Percentiles rank a stretch among this genome's conserved stretches.
These are phyloP conservation scores for Pseudozyma sp. DNA, from an alignment of 1,284 basidiomycete genomes.

Conservation along the genomic window DNA sequence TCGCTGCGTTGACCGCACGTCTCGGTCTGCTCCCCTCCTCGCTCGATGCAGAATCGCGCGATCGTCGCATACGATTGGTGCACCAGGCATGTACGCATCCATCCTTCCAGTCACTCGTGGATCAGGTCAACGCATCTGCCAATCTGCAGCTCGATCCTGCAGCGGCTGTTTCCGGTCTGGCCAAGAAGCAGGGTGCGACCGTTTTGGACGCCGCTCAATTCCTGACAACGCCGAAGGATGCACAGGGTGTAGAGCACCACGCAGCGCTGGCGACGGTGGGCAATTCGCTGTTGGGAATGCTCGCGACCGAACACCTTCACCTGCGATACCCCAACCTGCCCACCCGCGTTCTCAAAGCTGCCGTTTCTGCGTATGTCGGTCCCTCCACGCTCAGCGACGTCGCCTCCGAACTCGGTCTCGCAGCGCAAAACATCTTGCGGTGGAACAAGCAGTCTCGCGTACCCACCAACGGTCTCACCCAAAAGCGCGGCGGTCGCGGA, in stretches of 20 bases:
- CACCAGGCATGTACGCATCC: slow-evolving; percentile 64
- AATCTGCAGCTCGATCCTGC: slow-evolving; percentile 34
- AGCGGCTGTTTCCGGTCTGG: slow-evolving; percentile 19
- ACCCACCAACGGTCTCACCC: slow-evolving; percentile 12
- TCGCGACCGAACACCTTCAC: slow-evolving; percentile 86
- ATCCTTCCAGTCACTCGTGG: slow-evolving; percentile 45
- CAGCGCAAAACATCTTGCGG: slow-evolving; percentile 64
- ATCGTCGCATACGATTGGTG: slow-evolving; percentile 51
- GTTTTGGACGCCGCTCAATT: slow-evolving; percentile 36
- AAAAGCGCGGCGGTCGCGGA: slow-evolving; percentile 26
- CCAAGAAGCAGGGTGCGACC: slow-evolving; percentile 20
- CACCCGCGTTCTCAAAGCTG: slow-evolving; percentile 87
- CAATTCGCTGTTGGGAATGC: slow-evolving; percentile 89
- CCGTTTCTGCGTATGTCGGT: slow-evolving; percentile 89
- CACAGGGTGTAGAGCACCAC: slow-evolving; percentile 73
- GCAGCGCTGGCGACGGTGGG: slow-evolving; percentile 83
- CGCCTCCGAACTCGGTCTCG: slow-evolving; percentile 74
- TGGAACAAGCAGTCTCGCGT: slow-evolving; percentile 71
- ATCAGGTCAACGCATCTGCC: slow-evolving; percentile 33
- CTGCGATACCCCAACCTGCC: slow-evolving; percentile 89
- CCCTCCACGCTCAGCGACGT: slow-evolving; percentile 83
- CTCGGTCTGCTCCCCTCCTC: slow-evolving; percentile 50
- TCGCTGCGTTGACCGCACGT: slow-evolving; percentile 58
- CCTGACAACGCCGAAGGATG: background rate
- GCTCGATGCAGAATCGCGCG: slow-evolving; percentile 36